A percentile compares a stretch with the other conserved stretches of the same genome.
phyloP scores from a whole-genome alignment of 2,329 filamentous ascomycete species.

The Nakataea oryzae region DNA sequence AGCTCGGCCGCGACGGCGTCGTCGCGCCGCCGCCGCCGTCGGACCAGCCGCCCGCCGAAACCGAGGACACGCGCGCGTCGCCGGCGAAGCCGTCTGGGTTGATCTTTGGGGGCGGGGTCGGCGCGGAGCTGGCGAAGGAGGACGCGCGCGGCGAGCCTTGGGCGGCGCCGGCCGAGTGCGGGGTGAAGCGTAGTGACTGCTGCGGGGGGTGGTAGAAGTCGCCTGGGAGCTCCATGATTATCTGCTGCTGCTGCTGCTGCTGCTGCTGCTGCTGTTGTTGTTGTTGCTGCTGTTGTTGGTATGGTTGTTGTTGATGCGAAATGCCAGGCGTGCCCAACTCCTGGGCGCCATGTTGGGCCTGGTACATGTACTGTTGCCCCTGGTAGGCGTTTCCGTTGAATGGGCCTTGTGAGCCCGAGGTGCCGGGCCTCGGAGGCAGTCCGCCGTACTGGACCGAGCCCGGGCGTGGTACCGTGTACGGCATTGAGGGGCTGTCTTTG shows the following conservation, averaged over 20 bases:
- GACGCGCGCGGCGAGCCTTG: slow-evolving; percentile 5
- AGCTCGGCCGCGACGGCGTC: slow-evolving; percentile 21
- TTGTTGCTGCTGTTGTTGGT: slow-evolving; percentile 21
- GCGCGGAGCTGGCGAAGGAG: slow-evolving; percentile 5
- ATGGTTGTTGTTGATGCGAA: slow-evolving; percentile 3
- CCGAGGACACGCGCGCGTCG: slow-evolving; percentile 9
- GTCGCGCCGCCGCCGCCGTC: not conserved
- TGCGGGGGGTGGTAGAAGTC: slow-evolving; percentile 33
- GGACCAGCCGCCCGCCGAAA: slow-evolving; percentile 26
- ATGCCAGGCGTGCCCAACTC: slow-evolving; percentile 8
- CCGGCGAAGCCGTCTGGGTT: slow-evolving; percentile 14
- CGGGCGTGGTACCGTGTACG: slow-evolving; percentile 30
- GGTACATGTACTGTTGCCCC: not conserved
- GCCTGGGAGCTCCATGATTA: slow-evolving; percentile 33
- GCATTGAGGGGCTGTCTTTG: slow-evolving; percentile 15
- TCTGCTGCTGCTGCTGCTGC: slow-evolving; percentile 22
- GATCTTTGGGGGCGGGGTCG: slow-evolving; percentile 12
- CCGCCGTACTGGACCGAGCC: slow-evolving; percentile 20
- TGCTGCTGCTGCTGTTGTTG: slow-evolving; percentile 14
- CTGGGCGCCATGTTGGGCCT: not conserved
- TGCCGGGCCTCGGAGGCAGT: slow-evolving; percentile 17
- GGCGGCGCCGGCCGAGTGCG: slow-evolving; percentile 13
- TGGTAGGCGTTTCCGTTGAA: slow-evolving; percentile 5
- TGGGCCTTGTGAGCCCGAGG: slow-evolving; percentile 16
- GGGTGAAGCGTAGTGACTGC: slow-evolving; percentile 15